Evolutionary conservation across 192 early-diverging fungal species (phyloP), one percentile per base, ranked within the genome.

Genomic region (Anaeromyces robustus): DNA sequence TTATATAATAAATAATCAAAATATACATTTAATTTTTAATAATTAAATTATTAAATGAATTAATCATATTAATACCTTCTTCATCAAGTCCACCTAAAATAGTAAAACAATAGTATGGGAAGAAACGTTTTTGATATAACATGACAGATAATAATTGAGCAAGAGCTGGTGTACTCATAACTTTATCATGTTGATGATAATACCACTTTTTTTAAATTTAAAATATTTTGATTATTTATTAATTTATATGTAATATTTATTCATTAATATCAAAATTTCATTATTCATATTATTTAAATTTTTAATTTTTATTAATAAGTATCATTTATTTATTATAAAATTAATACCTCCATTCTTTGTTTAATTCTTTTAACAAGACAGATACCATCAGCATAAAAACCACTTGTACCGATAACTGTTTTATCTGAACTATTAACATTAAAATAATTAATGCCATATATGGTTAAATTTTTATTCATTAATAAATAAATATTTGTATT

Each of bases 101-200:
- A 84, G 93, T 94, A 86, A 93, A 95, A 83, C 90, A 90, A 84
- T 97, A 98, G 87, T 97, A 98, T 2, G 97, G 96, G 89, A 99
- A 98, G 86, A 98, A 98, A 22, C 98, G 92, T 80, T 93, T 94
- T 52, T 86, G 86, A 84, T 99, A 99, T 37, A 99, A 86, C 80
- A 94, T 95, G 77, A 92, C 95, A 12, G 94, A 94, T 13, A 99
- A 88, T 94, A 97, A 92, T 87, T 98, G 98, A 12, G 97, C 97
- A 79, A 97, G 85, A 5, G 98, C 96, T 29, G 89, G 86, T 0
- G 89, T 88, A 77, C 90, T 89, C 93, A 99, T 99, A 52, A 86
- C 83, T 85, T 94, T 95, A 37, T 94, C 94, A 86, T 99, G 96
- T 37, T 94, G 90, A 85, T 96, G 93, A 80, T 88, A 89, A 84